These are phyloP conservation scores for Tanacetum coccineum DNA, from an alignment of 129 eudicot genomes.

Conservation along the genomic window DNA sequence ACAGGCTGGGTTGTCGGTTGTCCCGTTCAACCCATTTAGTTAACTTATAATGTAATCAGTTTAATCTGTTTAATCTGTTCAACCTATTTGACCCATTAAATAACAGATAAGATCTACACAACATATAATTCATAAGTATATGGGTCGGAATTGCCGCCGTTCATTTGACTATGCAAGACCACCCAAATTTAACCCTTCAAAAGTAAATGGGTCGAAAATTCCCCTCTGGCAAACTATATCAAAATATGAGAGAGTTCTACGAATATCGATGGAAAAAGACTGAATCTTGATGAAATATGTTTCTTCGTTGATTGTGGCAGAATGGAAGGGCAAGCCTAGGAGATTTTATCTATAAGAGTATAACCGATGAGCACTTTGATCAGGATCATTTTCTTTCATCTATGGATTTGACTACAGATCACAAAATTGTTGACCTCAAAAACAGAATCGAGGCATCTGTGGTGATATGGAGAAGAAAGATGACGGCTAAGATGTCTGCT, in stretches of 20 bases:
- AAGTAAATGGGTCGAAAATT: background rate
- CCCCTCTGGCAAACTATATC: background rate
- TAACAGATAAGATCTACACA: too few relatives aligned
- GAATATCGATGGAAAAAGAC: background rate
- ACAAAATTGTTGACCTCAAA: conserved; percentile 85
- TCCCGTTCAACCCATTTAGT: background rate
- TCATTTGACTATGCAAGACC: too few relatives aligned
- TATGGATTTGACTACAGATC: conserved; percentile 80
- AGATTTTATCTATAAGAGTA: conserved; percentile 68
- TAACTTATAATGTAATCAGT: background rate
- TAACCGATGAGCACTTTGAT: conserved; percentile 78
- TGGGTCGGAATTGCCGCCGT: too few relatives aligned
- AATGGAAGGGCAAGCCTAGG: conserved; percentile 93
- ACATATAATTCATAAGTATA: too few relatives aligned
- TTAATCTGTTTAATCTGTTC: background rate
- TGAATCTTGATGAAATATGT: conserved; percentile 2
- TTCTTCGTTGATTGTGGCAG: conserved; percentile 35
- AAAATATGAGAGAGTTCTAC: background rate
- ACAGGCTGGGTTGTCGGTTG: background rate
- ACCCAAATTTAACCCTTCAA: background rate
- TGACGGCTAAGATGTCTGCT: conserved; percentile 73
- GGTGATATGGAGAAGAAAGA: conserved; percentile 87
- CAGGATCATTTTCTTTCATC: conserved; percentile 59
- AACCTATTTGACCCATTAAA: too few relatives aligned
- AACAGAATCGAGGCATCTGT: conserved; percentile 93